These are phyloP conservation scores for Pelagomonas calceolata DNA, from an alignment of 108 stramenopile species.

Conservation along the genomic window DNA sequence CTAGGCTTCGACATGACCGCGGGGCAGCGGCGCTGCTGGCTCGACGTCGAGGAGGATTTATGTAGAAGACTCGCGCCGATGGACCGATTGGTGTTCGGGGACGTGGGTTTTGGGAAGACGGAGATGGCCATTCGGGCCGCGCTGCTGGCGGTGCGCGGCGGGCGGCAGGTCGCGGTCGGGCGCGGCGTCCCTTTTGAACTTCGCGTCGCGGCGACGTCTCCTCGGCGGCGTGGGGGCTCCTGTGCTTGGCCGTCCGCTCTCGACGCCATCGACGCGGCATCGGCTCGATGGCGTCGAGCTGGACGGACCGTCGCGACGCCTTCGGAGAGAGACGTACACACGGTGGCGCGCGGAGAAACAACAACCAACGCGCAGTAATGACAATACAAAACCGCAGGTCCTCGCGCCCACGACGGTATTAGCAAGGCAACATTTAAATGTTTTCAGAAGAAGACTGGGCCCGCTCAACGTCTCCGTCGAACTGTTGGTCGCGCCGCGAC, in stretches of 20 bases:
- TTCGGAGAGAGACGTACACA: too few species aligned
- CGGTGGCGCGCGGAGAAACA: too few species aligned
- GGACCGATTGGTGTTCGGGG: slow-evolving; percentile 89
- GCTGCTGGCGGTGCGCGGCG: slow-evolving; percentile 62
- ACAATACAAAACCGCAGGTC: too few species aligned
- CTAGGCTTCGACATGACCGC: slow-evolving; percentile 67
- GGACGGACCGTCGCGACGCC: too few species aligned
- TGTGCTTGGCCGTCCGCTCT: too few species aligned
- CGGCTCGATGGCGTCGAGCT: too few species aligned
- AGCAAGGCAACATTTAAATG: slow-evolving; percentile 80
- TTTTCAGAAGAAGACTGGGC: slow-evolving; percentile 50
- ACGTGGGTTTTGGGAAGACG: slow-evolving; percentile 95
- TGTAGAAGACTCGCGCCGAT: slow-evolving; percentile 78
- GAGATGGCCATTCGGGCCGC: slow-evolving; percentile 84
- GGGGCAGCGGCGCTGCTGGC: slow-evolving; percentile 72
- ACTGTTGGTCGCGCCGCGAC: slow-evolving; percentile 51
- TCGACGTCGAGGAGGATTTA: slow-evolving; percentile 86
- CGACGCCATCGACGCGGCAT: too few species aligned
- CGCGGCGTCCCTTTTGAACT: too few species aligned
- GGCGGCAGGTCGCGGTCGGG: slow-evolving; percentile 76
- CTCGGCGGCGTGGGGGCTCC: too few species aligned
- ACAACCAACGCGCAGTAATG: too few species aligned
- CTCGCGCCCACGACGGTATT: slow-evolving; percentile 83
- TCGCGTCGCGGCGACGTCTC: too few species aligned
- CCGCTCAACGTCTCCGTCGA: slow-evolving; percentile 50